Evolutionary conservation across 257 asterid species (phyloP), one percentile per base, ranked within the genome.

Genomic region (Jacaranda mimosifolia): DNA sequence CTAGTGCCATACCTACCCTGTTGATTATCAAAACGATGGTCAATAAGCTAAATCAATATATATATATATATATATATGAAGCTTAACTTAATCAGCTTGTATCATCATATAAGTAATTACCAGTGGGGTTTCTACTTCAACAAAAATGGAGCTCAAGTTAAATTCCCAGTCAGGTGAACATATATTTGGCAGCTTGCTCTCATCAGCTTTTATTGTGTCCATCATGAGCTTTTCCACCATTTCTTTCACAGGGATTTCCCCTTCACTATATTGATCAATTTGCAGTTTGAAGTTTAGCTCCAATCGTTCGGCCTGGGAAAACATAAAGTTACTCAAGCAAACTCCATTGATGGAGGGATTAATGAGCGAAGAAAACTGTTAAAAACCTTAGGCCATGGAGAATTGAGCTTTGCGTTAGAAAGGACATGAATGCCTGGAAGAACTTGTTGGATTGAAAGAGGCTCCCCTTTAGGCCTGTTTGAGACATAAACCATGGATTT

Each of bases 331-430:
- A 17, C 6, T 26, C 2, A 2, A 26, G 32, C 6, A 42, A 42
- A 4, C 6, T 42, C 46, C 8, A 3, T 42, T 42, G 46, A 14
- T 15, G 7, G 9, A 18, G 0, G 11, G 15, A n/a, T 14, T 19
- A 4, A 52, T 17, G 38, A 13, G 8, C 38, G 32, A n/a, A 48
- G 43, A 70, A 38, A 69, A 45, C 13, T 19, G 64, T n/a, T 18
- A 26, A 26, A 26, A 12, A 82, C 97, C 92, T 92, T 92, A 26
- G 97, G 97, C 97, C 96, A 92, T 1, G 96, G 92, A 3, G 96
- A 87, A 83, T 87, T 87, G 62, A 88, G 85, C 39, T 77, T 84
- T 7, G 92, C 90, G 70, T 92, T 92, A 63, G 97, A 75, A 56
- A 87, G 89, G 43, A 90, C 93, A 58, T 88, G 96, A n/a, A 86